These are phyloP conservation scores for Plasmodium ovale DNA, from an alignment of 169 alveolate species.

Conservation along the genomic window DNA sequence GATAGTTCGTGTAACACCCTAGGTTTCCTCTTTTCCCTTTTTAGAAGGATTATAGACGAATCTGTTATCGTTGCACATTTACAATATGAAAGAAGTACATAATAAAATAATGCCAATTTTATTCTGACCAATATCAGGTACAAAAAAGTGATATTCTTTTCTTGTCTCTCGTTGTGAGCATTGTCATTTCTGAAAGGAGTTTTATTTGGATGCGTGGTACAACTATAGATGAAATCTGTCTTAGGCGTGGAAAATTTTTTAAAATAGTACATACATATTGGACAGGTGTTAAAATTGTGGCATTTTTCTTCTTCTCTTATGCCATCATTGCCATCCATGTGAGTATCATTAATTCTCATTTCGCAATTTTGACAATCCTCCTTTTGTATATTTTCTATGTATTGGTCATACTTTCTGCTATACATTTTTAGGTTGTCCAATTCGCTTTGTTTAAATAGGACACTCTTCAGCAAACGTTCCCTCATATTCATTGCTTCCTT, in stretches of 20 bases:
- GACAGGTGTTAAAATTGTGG: conserved; percentile 26
- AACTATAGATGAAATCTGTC: conserved; percentile 6
- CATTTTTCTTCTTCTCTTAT: no score
- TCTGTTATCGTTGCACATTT: not conserved
- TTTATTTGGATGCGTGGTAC: no score
- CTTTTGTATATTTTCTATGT: not conserved
- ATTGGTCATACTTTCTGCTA: not conserved
- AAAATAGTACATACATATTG: conserved; percentile 23
- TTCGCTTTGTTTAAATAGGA: conserved; percentile 13
- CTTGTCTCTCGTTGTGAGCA: not conserved
- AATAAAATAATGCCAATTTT: conserved; percentile 30
- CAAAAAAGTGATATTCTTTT: conserved; percentile 4
- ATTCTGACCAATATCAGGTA: conserved; percentile 3
- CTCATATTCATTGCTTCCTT: conserved; percentile 10
- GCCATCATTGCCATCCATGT: not conserved
- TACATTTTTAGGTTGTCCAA: conserved; percentile 11
- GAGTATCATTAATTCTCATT: not conserved
- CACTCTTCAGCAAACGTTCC: not conserved
- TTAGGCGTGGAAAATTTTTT: not conserved
- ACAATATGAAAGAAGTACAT: conserved; percentile 22
- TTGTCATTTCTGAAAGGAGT: not conserved
- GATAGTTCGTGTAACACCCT: conserved; percentile 17
- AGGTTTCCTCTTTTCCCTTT: not conserved
- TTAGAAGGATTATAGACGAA: conserved; percentile 1
- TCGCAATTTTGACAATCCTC: not conserved